Conservation (phyloP, 108 stramenopile genomes). For the Ochromonas danica region DNA sequence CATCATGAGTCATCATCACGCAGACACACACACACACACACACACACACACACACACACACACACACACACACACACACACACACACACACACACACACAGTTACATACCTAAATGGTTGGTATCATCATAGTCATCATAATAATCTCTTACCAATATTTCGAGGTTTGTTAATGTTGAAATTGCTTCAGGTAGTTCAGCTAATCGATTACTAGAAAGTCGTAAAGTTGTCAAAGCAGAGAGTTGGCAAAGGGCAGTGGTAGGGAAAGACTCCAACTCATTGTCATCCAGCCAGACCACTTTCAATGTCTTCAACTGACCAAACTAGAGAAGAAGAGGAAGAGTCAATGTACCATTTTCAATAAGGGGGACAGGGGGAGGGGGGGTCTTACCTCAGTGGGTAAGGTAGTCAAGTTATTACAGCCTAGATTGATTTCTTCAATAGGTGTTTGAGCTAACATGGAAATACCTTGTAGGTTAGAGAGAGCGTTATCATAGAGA, state of each 20-base stretch:
- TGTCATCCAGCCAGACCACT: slow-evolving; percentile 30
- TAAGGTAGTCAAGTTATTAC: slow-evolving; percentile 2
- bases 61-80: too few relatives aligned
- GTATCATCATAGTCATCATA: not conserved
- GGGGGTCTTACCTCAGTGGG: slow-evolving; percentile 9
- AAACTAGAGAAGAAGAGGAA: slow-evolving; percentile 1
- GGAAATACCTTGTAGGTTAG: not conserved
- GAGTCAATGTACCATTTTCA: not conserved
- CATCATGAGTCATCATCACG: too few relatives aligned
- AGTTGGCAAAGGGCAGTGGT: not conserved
- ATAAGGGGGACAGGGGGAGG: not conserved
- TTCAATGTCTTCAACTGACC: slow-evolving; percentile 21
- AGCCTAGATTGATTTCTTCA: slow-evolving; percentile 31
- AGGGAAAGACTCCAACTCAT: slow-evolving; percentile 24
- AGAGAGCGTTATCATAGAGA: slow-evolving; percentile 10
- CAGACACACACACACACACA: too few relatives aligned
- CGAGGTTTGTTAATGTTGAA: slow-evolving; percentile 3
- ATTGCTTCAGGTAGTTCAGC: not conserved
- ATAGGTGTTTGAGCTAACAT: slow-evolving; percentile 5
- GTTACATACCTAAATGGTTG: not conserved
- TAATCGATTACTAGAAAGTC: slow-evolving; percentile 18
- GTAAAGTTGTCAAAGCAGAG: not conserved
- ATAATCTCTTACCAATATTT: slow-evolving; percentile 18
- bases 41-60: too few relatives aligned
- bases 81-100: too few relatives aligned